These are phyloP conservation scores for Chaetomium sp. DNA, from an alignment of 2,329 filamentous ascomycete species.

Conservation along the genomic window DNA sequence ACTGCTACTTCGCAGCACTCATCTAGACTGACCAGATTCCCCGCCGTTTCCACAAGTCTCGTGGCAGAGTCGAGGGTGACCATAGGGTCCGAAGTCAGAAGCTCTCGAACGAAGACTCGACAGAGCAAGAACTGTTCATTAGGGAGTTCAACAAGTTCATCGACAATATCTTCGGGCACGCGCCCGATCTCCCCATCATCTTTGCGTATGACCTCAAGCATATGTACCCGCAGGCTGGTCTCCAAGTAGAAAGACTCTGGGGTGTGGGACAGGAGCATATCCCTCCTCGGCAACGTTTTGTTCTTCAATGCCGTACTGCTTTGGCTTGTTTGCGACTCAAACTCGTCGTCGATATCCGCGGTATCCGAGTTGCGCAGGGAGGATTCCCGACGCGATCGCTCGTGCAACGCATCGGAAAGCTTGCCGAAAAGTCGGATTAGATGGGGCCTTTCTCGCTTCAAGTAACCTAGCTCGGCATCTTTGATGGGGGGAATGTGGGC, in stretches of 20 bases:
- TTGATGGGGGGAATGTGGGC: conserved; percentile 42
- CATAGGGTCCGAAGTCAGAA: conserved; percentile 50
- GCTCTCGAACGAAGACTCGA: conserved; percentile 42
- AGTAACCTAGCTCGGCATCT: conserved; percentile 31
- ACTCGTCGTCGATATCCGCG: conserved; percentile 63
- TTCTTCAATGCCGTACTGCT: conserved; percentile 32
- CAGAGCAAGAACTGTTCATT: conserved; percentile 50
- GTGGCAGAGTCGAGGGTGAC: conserved; percentile 41
- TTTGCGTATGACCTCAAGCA: conserved; percentile 39
- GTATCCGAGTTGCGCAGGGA: conserved; percentile 39
- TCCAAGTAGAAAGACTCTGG: conserved; percentile 42
- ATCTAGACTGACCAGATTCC: conserved; percentile 46
- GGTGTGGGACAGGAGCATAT: conserved; percentile 37
- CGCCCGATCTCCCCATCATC: conserved; percentile 41
- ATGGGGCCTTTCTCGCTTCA: conserved; percentile 34
- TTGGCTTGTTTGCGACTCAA: conserved; percentile 53
- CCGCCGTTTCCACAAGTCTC: conserved; percentile 44
- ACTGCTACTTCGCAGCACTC: conserved; percentile 68
- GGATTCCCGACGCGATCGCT: conserved; percentile 29
- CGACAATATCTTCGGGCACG: conserved; percentile 45
- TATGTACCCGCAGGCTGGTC: conserved; percentile 39
- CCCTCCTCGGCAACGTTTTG: conserved; percentile 41
- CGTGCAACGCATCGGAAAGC: conserved; percentile 31
- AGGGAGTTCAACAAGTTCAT: conserved; percentile 42
- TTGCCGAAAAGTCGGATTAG: conserved; percentile 40